Percentiles rank a stretch among this genome's conserved stretches.
These are phyloP conservation scores for Trichosporon sp. DNA, from an alignment of 1,284 basidiomycete genomes.

Conservation along the genomic window DNA sequence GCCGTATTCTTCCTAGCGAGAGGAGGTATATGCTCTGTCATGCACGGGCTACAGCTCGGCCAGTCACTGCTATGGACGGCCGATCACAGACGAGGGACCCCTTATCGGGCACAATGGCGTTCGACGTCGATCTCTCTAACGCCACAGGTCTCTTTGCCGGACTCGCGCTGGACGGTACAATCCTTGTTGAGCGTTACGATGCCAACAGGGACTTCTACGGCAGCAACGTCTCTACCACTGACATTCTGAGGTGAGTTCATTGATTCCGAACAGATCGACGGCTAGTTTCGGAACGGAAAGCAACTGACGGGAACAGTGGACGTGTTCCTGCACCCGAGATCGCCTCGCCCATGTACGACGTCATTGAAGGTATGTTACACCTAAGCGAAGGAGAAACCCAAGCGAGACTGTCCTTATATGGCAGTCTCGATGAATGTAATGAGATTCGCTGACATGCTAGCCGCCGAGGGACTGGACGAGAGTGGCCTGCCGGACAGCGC, in stretches of 20 bases:
- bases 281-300: not conserved
- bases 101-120: not conserved
- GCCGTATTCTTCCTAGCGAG: not conserved
- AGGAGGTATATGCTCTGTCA: too few relatives aligned
- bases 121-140: not conserved
- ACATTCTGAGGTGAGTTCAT: conserved; percentile 67
- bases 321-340: conserved; percentile 95
- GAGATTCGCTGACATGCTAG: conserved; percentile 30
- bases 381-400: not conserved
- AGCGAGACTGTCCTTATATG: not conserved
- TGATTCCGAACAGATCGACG: not conserved
- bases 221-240: conserved; percentile 80
- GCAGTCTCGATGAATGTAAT: not conserved
- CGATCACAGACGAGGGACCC: not conserved
- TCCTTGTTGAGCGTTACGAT: conserved; percentile 91
- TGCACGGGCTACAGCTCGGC: too few relatives aligned
- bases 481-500: conserved; percentile 73
- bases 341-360: conserved; percentile 88
- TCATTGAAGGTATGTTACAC: conserved; percentile 70
- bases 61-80: not conserved
- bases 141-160: conserved; percentile 86
- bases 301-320: conserved; percentile 49
- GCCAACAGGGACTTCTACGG: conserved; percentile 95
- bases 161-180: conserved; percentile 91
- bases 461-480: conserved; percentile 61